Evolutionary conservation across 2,329 filamentous ascomycete genomes (phyloP), one percentile per base, ranked within the genome.

Genomic region (Shiraia sp.): DNA sequence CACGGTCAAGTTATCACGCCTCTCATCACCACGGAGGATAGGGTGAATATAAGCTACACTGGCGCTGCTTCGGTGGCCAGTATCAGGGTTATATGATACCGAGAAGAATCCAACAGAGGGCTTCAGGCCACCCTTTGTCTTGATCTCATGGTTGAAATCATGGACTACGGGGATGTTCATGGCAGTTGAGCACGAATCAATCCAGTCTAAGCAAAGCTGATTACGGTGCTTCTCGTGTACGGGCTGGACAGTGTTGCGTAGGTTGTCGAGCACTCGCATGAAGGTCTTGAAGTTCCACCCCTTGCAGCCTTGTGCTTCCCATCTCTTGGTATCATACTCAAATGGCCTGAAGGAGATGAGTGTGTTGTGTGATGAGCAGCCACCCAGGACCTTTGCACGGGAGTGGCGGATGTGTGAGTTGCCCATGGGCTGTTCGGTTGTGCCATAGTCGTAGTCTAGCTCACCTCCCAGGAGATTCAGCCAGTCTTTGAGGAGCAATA

Each of bases 321-420:
- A 96, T 58, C 88, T 80, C 64, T 88, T 80, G 74, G 88, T 82
- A 71, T 96, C 90, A 70, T 95, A 91, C 70, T 90, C 83, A 65
- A 95, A 95, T 6, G 90, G 89, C 17, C 90, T 83, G 81, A 95
- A 95, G 13, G 88, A 93, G 70, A 96, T 95, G 60, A 95, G 78
- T 14, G 90, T 95, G 74, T 96, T 96, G 79, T 95, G 90, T 45
- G 87, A 92, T 31, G 90, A 95, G 78, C 90, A 96, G 55, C 90
- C 90, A 56, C 90, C 90, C 22, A 96, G 80, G 27, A 96, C 90
- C 77, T 95, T 95, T 51, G 90, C 90, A 49, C 90, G 86, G 10
- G 90, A 95, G 75, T 95, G 90, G 53, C 90, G 85, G 74, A 96
- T 95, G 74, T 90, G 81, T 42, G 88, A 93, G 77, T 96, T 96